Evolutionary conservation across 2,329 filamentous ascomycete genomes (phyloP), one percentile per base, ranked within the genome.

Genomic region (Orbilia blumenaviensis): DNA sequence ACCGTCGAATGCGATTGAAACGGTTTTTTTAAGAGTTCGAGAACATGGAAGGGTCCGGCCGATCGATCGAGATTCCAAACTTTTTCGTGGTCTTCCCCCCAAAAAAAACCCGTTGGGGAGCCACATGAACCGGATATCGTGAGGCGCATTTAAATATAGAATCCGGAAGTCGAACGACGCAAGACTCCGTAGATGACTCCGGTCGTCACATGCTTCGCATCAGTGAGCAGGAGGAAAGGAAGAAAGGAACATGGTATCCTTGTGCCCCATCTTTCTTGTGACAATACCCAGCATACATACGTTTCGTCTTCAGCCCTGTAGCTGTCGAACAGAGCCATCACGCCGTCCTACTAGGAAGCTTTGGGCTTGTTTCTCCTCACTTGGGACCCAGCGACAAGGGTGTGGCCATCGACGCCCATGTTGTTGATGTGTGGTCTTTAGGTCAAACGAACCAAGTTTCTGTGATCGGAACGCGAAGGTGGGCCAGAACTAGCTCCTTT

Each of bases 291-390:
- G 56, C 54, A 50, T 63, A 46, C 54, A 50, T 63, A 46, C 25
- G 63, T 58, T 66, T 58, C 25, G 63, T 48, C 36, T 75, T 75
- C 71, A 75, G 71, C 71, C 71, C 71, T 75, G 71, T 75, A 67
- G 44, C 56, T 67, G 46, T 62, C 54, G 10, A 62, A 18, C 52
- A 46, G 50, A 29, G 25, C 54, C 48, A 54, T 63, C 69, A 56
- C 42, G 52, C 48, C 41, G 21, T 61, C 21, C 32, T n/a, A n/a
- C n/a, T 67, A 23, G 42, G 32, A 38, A 42, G 25, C 48, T 52
- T 66, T 68, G 36, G 60, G 52, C 29, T 23, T 58, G 12, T 46
- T 75, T 63, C 63, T 66, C 68, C 61, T 73, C 68, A 61, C 63
- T 75, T 64, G 54, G 71, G 71, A 63, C 62, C 71, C 71, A 46